Evolutionary conservation across 257 asterid species (phyloP).

Genomic region (Euphrasia confusa): DNA sequence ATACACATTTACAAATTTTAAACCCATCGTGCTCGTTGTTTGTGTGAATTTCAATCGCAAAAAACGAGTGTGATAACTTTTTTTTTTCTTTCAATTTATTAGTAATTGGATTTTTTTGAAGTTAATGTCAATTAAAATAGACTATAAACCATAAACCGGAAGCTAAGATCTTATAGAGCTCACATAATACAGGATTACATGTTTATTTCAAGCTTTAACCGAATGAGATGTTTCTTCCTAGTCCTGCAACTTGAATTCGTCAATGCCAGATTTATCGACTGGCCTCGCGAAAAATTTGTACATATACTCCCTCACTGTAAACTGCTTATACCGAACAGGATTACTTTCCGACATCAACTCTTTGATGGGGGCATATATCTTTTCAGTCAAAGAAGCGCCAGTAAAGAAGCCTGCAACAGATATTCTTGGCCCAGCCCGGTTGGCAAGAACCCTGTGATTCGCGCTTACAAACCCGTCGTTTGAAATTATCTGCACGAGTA

Average conservation of each 20-base stretch:
- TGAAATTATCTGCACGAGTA: slow-evolving; percentile 39
- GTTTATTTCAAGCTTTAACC: background rate
- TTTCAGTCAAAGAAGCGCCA: slow-evolving; percentile 31
- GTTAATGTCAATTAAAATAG: too few relatives aligned
- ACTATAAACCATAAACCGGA: too few relatives aligned
- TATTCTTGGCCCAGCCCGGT: slow-evolving; percentile 53
- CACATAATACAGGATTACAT: slow-evolving; percentile 6
- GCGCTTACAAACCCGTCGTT: slow-evolving; percentile 59
- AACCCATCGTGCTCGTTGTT: too few relatives aligned
- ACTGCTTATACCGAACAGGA: slow-evolving; percentile 39
- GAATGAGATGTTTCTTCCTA: background rate
- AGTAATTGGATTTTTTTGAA: background rate
- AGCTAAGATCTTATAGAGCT: too few relatives aligned
- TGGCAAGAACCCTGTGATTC: slow-evolving; percentile 60
- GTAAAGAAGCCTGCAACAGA: slow-evolving; percentile 59
- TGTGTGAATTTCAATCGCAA: too few relatives aligned
- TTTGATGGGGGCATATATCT: slow-evolving; percentile 43
- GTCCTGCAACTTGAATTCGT: slow-evolving; percentile 36
- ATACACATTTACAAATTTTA: too few relatives aligned
- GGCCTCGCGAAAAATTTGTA: slow-evolving; percentile 36
- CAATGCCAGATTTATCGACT: slow-evolving; percentile 45
- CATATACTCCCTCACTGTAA: slow-evolving; percentile 38
- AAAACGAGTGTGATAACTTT: too few relatives aligned
- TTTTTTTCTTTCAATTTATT: too few relatives aligned
- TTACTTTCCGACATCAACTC: slow-evolving; percentile 43